phyloP scores from a whole-genome alignment of 169 alveolate genomes.

The Plasmodium knowlesi region DNA sequence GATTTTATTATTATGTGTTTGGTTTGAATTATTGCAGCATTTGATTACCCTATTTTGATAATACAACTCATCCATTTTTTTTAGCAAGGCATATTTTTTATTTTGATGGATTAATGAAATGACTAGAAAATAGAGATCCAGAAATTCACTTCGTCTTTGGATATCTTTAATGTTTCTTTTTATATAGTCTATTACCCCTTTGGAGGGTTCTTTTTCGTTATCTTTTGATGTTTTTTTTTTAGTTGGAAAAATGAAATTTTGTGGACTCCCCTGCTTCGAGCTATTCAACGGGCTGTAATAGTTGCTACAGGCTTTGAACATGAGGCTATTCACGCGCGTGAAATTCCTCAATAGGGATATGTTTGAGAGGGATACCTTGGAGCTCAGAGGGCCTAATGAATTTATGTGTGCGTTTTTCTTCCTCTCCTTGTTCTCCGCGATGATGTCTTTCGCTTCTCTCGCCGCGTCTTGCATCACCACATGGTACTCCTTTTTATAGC shows the following conservation, averaged over 20 bases:
- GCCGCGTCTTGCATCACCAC: conserved; percentile 1
- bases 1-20: conserved; percentile 22
- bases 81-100: conserved; percentile 46
- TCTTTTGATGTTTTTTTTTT: not conserved
- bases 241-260: not conserved
- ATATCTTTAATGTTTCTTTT: conserved; percentile 48
- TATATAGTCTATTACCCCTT: conserved; percentile 15
- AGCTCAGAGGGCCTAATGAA: not conserved
- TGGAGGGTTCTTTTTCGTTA: not conserved
- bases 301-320: conserved; percentile 37
- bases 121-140: conserved; percentile 29
- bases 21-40: conserved; percentile 32
- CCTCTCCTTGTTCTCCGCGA: not conserved
- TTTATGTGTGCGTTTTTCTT: not conserved
- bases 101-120: conserved; percentile 29
- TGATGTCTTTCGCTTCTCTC: conserved; percentile 11
- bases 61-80: conserved; percentile 60
- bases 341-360: conserved; percentile 35
- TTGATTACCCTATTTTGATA: conserved; percentile 29
- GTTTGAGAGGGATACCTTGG: conserved; percentile 8
- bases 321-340: conserved; percentile 52
- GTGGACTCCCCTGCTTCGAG: not conserved
- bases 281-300: conserved; percentile 46
- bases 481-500: not conserved
- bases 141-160: conserved; percentile 44